Percentiles rank a stretch among this genome's conserved stretches.
Evolutionary conservation across 345 rosid species (phyloP).

Genomic region (Brassica juncea): DNA sequence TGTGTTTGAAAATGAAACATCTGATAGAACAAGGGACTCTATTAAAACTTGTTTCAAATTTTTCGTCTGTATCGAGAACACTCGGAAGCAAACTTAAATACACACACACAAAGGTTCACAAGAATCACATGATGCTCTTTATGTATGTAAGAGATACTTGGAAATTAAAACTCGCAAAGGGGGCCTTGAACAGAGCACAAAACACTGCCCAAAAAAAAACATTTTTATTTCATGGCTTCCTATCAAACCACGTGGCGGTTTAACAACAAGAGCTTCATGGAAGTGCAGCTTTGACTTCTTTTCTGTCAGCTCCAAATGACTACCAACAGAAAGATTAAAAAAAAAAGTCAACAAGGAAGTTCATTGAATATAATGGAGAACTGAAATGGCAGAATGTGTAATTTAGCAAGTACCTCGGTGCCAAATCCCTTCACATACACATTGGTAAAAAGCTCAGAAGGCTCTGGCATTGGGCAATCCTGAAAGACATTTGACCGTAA

Average conservation of each 20-base stretch:
- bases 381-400: not conserved
- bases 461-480: constrained; percentile 96
- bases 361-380: not conserved
- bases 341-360: not conserved
- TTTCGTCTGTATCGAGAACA: not conserved
- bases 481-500: constrained; percentile 36
- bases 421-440: constrained; percentile 80
- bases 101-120: constrained; percentile 24
- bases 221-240: constrained; percentile 23
- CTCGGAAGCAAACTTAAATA: constrained; percentile 8
- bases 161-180: not conserved
- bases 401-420: constrained; percentile 58
- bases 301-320: constrained; percentile 89
- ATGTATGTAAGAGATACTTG: not conserved
- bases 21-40: not conserved
- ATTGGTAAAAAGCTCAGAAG: constrained; percentile 80
- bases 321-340: constrained; percentile 32
- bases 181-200: not conserved
- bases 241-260: constrained; percentile 10
- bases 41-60: not conserved
- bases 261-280: constrained; percentile 47
- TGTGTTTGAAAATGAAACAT: not conserved
- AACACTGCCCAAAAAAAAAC: not conserved
- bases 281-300: constrained; percentile 70
- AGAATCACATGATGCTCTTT: not conserved